Percentiles rank a stretch among this genome's conserved stretches.
Evolutionary conservation across 768 basidiomycete genomes (phyloP).

Genomic region (Sarcodon sp.): DNA sequence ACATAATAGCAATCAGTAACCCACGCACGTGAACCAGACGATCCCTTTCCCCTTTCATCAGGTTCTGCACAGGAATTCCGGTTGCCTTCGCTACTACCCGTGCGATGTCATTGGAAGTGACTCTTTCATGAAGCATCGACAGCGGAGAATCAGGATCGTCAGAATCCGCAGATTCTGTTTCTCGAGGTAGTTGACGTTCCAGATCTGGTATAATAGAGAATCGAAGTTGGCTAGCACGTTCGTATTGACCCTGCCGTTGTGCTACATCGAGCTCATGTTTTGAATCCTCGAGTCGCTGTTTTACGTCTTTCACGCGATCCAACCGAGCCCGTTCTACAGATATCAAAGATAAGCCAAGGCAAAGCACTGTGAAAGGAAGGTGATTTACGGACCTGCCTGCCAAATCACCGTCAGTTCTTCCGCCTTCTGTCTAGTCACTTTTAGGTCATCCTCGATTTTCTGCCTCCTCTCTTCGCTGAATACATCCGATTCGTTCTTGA

Average conservation of each 20-base stretch:
- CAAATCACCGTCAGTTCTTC: constrained; percentile 49
- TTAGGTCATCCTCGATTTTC: constrained; percentile 54
- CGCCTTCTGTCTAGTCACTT: constrained; percentile 50
- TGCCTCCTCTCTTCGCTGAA: constrained; percentile 65
- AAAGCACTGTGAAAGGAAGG: neutral
- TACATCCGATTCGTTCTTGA: constrained; percentile 80
- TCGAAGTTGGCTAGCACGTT: constrained; percentile 70
- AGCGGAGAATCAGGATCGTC: constrained; percentile 36
- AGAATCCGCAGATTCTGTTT: constrained; percentile 25
- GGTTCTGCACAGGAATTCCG: constrained; percentile 81
- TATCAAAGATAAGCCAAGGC: neutral
- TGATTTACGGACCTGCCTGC: constrained; percentile 44
- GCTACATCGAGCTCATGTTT: constrained; percentile 82
- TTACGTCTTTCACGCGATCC: constrained; percentile 58
- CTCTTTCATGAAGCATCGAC: constrained; percentile 70
- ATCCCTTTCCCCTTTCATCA: constrained; percentile 83
- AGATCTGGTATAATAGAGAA: constrained; percentile 80
- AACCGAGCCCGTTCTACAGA: constrained; percentile 50
- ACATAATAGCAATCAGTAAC: neutral
- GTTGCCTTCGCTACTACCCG: constrained; percentile 81
- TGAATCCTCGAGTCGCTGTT: constrained; percentile 66
- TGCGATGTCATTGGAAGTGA: constrained; percentile 83
- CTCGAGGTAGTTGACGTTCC: constrained; percentile 52
- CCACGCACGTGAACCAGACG: constrained; percentile 71
- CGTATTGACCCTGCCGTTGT: constrained; percentile 81